Base-by-base conservation (phyloP, 768 basidiomycete genomes). In the Trametes meyenii region DNA sequence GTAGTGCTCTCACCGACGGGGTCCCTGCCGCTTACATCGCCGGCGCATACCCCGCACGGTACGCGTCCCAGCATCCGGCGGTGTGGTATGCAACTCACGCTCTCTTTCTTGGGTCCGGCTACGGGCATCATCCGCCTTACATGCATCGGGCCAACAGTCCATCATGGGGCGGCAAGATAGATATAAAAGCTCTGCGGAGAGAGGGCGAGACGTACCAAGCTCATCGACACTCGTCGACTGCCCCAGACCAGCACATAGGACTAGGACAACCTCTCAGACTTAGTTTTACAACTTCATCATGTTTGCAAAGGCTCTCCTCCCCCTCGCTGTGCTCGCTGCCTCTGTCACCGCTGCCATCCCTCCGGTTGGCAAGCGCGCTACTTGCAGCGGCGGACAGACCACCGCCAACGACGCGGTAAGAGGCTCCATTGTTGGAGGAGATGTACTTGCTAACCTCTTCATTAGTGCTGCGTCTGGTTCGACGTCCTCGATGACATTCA, bases 401-500 rank as follows among this genome's bases (percentile, higher is more conserved):
- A 58, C 65, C 10, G 55, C 57, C 1, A 44, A 66, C 38, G 65
- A 54, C 5, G 59, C 61, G 50, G 65, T 66, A 24, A 55, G 60
- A n/a, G n/a, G 16, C 36, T 8, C 2, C 0, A 6, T n/a, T 49
- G 16, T 6, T 3, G 3, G 10, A n/a, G 16, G 29, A 50, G 17
- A 8, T 38, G 6, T 8, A 2, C 24, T 23, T n/a, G 14, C n/a
- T 50, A 17, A 58, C 17, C 21, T 35, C 29, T 8, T 13, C 11
- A 24, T 10, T 35, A 63, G 62, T 63, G 62, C 53, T 59, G 58
- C 24, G 58, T 59, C n/a, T 63, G 62, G 62, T 63, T 63, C 35
- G 58, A 63, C 50, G 62, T 63, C 48, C 53, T 63, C 35, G 62
- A 63, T 33, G 62, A 63, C 42, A 63, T 63, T 23, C 62, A 63